These are phyloP conservation scores for Sabuloglossum arenarium DNA, from an alignment of 495 filamentous ascomycete species.

Conservation along the genomic window DNA sequence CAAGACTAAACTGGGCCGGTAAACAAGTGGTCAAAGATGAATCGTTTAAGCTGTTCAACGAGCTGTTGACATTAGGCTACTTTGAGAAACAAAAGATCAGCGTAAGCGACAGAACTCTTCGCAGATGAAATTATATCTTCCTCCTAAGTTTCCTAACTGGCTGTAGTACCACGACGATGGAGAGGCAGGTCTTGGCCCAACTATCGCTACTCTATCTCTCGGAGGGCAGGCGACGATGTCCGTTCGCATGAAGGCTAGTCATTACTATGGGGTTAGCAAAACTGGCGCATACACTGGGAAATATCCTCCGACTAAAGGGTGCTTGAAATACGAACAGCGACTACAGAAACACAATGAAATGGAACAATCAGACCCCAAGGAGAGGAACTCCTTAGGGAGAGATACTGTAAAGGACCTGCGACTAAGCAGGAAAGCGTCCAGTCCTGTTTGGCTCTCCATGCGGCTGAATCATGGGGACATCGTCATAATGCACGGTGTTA, in stretches of 20 bases:
- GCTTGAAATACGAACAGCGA: conserved; percentile 20
- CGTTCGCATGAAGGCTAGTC: conserved; percentile 44
- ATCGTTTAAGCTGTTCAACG: conserved; percentile 37
- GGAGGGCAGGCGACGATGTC: conserved; percentile 47
- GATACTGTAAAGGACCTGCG: conserved; percentile 11
- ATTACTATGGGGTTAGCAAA: conserved; percentile 21
- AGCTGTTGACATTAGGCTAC: conserved; percentile 56
- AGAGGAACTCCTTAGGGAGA: conserved; percentile 10
- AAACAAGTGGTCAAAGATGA: conserved; percentile 19
- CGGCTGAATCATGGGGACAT: conserved; percentile 56
- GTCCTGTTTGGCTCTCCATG: conserved; percentile 15
- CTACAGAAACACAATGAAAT: conserved; percentile 15
- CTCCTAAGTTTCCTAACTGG: conserved; percentile 11
- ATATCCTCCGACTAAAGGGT: conserved; percentile 17
- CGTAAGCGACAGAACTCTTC: conserved; percentile 22
- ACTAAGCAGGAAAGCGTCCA: conserved; percentile 11
- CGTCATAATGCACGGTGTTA: conserved; percentile 58
- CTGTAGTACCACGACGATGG: conserved; percentile 70
- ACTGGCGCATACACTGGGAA: conserved; percentile 11
- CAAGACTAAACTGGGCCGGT: conserved; percentile 46
- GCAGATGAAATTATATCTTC: conserved; percentile 3
- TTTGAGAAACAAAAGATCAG: conserved; percentile 46
- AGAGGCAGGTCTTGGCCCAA: conserved; percentile 51
- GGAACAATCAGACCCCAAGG: conserved; percentile 10
- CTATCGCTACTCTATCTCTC: conserved; percentile 54